Evolutionary conservation across 495 filamentous ascomycete species (phyloP), one percentile per base, ranked within the genome.

Genomic region (Xylaria telfairii): DNA sequence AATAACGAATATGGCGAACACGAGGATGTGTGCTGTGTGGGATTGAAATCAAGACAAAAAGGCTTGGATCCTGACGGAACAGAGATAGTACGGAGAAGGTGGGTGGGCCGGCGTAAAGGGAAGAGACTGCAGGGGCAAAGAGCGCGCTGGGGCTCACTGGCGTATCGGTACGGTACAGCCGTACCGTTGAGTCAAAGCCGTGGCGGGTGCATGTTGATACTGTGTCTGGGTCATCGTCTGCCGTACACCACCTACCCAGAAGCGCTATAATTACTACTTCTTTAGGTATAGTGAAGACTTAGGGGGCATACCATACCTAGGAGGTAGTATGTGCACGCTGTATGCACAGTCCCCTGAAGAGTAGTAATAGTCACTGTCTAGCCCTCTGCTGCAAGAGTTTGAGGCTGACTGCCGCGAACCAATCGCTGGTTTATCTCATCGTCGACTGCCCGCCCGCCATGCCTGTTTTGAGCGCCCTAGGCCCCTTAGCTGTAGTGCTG

Each of bases 121-220:
- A 67, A 67, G 65, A 67, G 65, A 67, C 65, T 67, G 65, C 65
- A 67, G 65, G 65, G 65, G 65, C 51, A 42, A 56, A 46, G 17
- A 28, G 10, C 64, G 32, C 47, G 54, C 64, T 66, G 46, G 64
- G 46, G 24, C 61, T 54, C 32, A 28, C 47, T 54, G 64, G 56
- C 17, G 56, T 37, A 59, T 34, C 21, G 34, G 21, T 30, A 53
- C 30, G 5, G 46, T 54, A 54, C 51, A 54, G 51, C 51, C 51
- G 51, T 54, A 54, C 24, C 4, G 19, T 59, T 21, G 30, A 59
- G 56, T 59, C 56, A 59, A 34, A 37, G 17, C 59, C 12, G 41
- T 64, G 37, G 12, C 5, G 19, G 37, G 13, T 15, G 37, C 2
- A 21, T 15, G 4, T 26, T 39, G 12, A 26, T 19, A 64, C 61